phyloP scores from a whole-genome alignment of 192 early-diverging fungal species.

The Podochytrium sp. region DNA sequence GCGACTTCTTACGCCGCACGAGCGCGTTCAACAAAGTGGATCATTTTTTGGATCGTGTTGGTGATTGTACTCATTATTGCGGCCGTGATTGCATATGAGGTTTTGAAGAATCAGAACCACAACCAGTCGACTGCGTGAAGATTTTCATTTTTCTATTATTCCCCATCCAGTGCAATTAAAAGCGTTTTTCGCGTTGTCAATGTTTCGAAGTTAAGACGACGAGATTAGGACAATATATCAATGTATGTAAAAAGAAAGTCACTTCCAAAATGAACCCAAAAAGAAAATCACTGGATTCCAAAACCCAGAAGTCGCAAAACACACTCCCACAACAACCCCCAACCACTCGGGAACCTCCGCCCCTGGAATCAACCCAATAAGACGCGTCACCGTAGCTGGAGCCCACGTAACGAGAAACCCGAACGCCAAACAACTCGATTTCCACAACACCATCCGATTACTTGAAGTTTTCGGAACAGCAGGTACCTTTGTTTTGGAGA shows the following conservation, averaged over 20 bases:
- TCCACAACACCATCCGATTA: conserved; percentile 4
- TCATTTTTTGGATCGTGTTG: neutral
- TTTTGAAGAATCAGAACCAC: neutral
- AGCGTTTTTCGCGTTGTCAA: neutral
- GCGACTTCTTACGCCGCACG: neutral
- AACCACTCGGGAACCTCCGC: neutral
- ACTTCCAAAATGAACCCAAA: neutral
- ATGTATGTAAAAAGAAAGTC: too few relatives aligned
- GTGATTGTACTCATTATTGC: conserved; percentile 9
- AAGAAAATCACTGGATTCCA: conserved; percentile 18
- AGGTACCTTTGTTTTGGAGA: neutral
- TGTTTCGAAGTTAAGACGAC: too few relatives aligned
- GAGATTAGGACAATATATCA: neutral
- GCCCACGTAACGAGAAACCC: conserved; percentile 8
- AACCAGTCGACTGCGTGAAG: neutral
- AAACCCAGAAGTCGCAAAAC: neutral
- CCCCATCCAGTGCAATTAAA: neutral
- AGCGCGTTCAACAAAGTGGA: conserved; percentile 2
- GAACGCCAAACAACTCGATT: neutral
- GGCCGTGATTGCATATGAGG: neutral
- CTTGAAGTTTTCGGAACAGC: neutral
- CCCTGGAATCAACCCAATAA: neutral
- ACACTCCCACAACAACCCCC: neutral
- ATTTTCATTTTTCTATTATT: neutral
- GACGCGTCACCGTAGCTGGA: neutral